Evolutionary conservation across 176 grass and related monocot species (phyloP).

Genomic region (Raddia guianensis): DNA sequence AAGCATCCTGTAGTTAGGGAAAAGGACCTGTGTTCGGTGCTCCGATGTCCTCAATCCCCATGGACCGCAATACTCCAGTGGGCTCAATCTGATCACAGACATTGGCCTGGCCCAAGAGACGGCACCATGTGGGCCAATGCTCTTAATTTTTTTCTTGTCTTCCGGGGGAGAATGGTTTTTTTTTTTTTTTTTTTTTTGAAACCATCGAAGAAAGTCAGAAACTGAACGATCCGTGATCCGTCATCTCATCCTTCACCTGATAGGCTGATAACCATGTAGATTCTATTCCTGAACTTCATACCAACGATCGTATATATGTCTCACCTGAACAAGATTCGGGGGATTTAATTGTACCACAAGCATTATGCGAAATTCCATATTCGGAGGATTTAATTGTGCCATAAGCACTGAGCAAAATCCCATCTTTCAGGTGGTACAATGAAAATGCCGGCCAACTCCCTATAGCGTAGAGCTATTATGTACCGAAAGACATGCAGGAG

Average conservation of each 20-base stretch:
- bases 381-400: too few relatives aligned
- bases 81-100: background rate
- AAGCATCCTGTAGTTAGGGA: too few relatives aligned
- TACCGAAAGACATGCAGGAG: too few relatives aligned
- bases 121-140: background rate
- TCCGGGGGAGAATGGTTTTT: background rate
- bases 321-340: background rate
- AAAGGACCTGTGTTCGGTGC: too few relatives aligned
- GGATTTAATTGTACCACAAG: background rate
- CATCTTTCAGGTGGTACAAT: background rate
- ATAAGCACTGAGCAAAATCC: background rate
- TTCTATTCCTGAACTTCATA: background rate
- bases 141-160: too few relatives aligned
- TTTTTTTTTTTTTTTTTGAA: background rate
- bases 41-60: too few relatives aligned
- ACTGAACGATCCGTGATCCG: background rate
- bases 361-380: background rate
- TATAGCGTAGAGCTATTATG: too few relatives aligned
- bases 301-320: background rate
- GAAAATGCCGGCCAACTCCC: background rate
- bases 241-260: background rate
- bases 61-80: background rate
- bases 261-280: background rate
- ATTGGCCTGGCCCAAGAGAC: background rate
- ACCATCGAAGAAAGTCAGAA: background rate